A percentile compares a stretch with the other conserved stretches of the same genome.
Evolutionary conservation across 306 rosid species (phyloP).

Genomic region (Lathyrus aphaca): DNA sequence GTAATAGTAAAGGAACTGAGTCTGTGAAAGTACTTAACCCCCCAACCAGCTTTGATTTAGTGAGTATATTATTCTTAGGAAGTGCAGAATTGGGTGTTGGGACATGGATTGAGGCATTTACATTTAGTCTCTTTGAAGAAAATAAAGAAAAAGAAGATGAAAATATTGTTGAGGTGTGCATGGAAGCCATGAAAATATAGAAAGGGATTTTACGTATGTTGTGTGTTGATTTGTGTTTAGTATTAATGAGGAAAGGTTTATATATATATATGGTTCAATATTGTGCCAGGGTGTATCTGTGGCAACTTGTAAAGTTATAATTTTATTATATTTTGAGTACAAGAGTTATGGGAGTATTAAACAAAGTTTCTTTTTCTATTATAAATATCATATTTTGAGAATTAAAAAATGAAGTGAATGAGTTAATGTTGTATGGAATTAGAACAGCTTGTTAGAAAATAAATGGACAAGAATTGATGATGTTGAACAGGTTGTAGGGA

Average conservation of each 20-base stretch:
- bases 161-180: constrained; percentile 4
- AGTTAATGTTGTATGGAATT: background rate
- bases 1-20: too few species aligned
- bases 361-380: background rate
- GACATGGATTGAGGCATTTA: background rate
- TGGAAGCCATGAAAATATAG: background rate
- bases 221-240: constrained; percentile 11
- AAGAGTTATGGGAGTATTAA: constrained; percentile 11
- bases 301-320: background rate
- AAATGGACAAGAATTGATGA: background rate
- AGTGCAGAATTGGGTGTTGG: background rate
- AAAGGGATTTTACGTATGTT: background rate
- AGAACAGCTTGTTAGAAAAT: background rate
- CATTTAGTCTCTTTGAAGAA: background rate
- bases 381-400: background rate
- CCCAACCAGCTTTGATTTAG: too few species aligned
- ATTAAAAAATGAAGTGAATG: constrained; percentile 7
- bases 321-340: background rate
- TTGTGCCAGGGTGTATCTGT: background rate
- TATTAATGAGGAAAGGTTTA: background rate
- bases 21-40: too few species aligned
- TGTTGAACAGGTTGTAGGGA: background rate
- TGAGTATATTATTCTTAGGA: background rate
- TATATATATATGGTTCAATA: background rate
- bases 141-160: background rate